Conservation (phyloP, 305 asterid genomes). For the Fraxinus nigra region DNA sequence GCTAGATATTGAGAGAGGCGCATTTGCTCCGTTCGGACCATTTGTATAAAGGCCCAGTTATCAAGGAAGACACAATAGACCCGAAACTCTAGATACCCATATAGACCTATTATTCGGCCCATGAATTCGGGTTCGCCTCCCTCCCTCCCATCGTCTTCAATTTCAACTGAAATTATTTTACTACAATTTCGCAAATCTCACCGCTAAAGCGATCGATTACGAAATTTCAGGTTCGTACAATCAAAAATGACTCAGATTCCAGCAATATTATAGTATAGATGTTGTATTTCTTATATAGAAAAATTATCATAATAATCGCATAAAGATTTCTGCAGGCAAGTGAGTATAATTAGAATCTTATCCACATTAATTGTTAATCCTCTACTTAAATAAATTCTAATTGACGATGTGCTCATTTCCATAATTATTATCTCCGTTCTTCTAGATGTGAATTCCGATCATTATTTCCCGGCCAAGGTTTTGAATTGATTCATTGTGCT, state of each 20-base stretch:
- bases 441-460: conserved; percentile 10
- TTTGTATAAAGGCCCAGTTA: neutral
- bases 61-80: neutral
- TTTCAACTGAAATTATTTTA: neutral
- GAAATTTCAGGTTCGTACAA: conserved; percentile 4
- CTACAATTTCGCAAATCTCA: neutral
- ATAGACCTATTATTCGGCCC: neutral
- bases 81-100: neutral
- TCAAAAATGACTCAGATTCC: neutral
- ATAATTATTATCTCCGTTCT: neutral
- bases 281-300: neutral
- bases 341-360: conserved; percentile 10
- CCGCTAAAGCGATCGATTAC: neutral
- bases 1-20: neutral
- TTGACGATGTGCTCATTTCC: neutral
- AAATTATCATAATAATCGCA: neutral
- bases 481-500: neutral
- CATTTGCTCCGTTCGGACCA: neutral
- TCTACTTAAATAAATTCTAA: neutral
- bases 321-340: conserved; percentile 12
- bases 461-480: conserved; percentile 1
- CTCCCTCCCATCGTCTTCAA: neutral
- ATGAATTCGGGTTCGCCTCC: neutral
- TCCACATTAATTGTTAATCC: neutral
- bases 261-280: neutral